A percentile compares a stretch with the other conserved stretches of the same genome.
Conservation (phyloP, 805 yeast genomes). For the Suhomyces kilbournensis region DNA sequence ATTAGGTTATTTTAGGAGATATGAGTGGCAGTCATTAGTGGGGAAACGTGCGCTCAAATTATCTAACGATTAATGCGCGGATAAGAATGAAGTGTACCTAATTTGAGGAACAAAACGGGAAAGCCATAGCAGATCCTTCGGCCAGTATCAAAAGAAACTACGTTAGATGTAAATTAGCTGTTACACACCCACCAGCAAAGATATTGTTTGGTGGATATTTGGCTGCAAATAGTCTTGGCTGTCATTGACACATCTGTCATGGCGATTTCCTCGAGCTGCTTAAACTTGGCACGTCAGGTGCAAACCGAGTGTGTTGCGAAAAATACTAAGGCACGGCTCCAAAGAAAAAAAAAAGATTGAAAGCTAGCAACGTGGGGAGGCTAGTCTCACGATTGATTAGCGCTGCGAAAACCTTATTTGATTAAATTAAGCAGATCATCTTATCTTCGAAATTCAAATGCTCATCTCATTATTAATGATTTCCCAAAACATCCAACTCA, state of each 20-base stretch:
- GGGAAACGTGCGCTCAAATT: background rate
- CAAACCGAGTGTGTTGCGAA: background rate
- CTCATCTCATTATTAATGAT: too few species aligned
- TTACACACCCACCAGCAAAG: background rate
- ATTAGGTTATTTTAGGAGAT: background rate
- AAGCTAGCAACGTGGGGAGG: background rate
- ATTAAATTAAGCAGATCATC: background rate
- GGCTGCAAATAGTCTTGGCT: background rate
- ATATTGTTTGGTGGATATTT: background rate
- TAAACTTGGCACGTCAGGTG: background rate
- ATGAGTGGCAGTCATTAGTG: background rate
- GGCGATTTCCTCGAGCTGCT: background rate
- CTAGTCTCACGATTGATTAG: background rate
- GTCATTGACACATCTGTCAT: background rate
- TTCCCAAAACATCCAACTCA: too few species aligned
- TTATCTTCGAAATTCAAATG: background rate
- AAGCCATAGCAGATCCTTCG: background rate
- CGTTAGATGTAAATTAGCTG: background rate
- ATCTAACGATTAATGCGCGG: background rate
- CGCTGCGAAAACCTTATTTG: background rate
- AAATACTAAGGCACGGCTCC: background rate
- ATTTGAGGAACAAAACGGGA: background rate
- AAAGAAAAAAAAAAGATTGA: background rate
- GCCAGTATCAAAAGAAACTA: background rate
- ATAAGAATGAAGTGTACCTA: background rate